Evolutionary conservation across 169 alveolate species (phyloP), one percentile per base, ranked within the genome.

Genomic region (Plasmodium ovale): DNA sequence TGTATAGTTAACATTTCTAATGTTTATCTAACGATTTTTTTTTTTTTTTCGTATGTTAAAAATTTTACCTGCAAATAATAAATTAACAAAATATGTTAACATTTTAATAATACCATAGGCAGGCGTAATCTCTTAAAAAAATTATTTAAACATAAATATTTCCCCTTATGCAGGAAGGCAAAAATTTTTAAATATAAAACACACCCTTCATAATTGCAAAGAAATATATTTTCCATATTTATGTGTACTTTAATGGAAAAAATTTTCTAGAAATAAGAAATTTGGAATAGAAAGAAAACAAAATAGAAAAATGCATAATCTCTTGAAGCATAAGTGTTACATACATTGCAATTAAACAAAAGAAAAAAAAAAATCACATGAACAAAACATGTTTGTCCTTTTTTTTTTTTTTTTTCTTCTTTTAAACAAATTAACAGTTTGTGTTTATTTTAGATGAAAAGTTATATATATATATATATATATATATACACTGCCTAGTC

Each of bases 201-300:
- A 64, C 73, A 35, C 73, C 54, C 54, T 3, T 21, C n/a, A 16
- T 19, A 54, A 9, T 16, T 12, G 35, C 73, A 65, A 47, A 31
- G 35, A 35, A n/a, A n/a, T n/a, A 62, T 31, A 64, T 37, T 14
- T 35, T 49, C 42, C 54, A 25, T 33, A 31, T 65, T 65, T 65
- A 10, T 47, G 51, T 37, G 44, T 6, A 65, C 12, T 19, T 12
- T 35, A n/a, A 65, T 65, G 33, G 73, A 29, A 65, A 33, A 42
- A 27, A 37, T 35, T 65, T 65, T 65, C 51, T 6, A 65, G 39
- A 65, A 25, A 25, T n/a, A 25, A 12, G 49, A 27, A 31, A 12
- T 31, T 19, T 35, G 19, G 51, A 39, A 39, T 39, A 39, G 9
- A 39, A 5, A 6, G 9, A 9, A 39, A 39, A 39, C 9, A 39